Conservation (phyloP, 257 asterid genomes). For the Capsicum chinense region DNA sequence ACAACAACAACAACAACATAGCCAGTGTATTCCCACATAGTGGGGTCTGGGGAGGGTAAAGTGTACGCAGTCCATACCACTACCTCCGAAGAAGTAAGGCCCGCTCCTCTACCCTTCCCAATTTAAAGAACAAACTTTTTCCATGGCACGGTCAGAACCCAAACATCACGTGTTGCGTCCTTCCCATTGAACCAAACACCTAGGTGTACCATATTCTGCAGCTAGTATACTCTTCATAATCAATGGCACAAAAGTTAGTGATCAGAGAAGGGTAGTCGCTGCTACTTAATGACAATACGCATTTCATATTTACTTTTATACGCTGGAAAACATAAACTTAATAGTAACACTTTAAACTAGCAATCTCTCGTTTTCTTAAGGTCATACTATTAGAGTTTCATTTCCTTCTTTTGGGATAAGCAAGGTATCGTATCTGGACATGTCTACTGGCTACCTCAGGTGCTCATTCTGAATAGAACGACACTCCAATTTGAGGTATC, state of each 20-base stretch:
- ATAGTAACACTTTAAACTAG: not conserved
- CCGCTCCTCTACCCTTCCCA: not conserved
- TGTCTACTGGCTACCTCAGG: not conserved
- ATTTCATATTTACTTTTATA: not conserved
- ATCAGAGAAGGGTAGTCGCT: not conserved
- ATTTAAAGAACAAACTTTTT: not conserved
- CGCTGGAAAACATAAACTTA: not conserved
- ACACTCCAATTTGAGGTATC: not conserved
- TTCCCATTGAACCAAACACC: not conserved
- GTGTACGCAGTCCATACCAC: too few relatives aligned
- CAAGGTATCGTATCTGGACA: not conserved
- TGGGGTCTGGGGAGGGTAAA: too few relatives aligned
- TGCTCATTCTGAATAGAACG: not conserved
- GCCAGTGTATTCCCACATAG: too few relatives aligned
- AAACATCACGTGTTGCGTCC: not conserved
- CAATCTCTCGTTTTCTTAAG: not conserved
- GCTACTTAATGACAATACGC: conserved; percentile 4
- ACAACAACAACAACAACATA: too few relatives aligned
- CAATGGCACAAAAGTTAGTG: not conserved
- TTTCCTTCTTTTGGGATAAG: not conserved
- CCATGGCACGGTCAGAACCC: not conserved
- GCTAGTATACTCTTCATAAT: conserved; percentile 21
- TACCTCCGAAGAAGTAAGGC: too few relatives aligned
- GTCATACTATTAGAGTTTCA: not conserved
- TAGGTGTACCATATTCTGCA: not conserved